Evolutionary conservation across 2,329 filamentous ascomycete genomes (phyloP).

Genomic region (Monilinia aucupariae): DNA sequence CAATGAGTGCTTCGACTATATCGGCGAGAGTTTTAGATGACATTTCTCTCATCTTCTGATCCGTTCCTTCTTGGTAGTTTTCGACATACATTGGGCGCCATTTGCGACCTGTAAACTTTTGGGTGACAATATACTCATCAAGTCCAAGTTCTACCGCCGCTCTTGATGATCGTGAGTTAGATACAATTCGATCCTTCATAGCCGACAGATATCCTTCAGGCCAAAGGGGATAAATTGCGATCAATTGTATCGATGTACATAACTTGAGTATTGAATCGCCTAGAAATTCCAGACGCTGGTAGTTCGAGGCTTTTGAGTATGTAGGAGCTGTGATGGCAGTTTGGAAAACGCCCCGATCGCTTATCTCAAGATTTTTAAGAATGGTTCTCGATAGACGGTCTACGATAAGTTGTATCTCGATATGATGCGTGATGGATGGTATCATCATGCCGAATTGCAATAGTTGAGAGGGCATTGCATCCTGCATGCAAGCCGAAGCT

Average conservation of each 20-base stretch:
- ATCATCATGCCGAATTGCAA: constrained; percentile 55
- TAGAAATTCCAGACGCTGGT: constrained; percentile 80
- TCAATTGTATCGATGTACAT: constrained; percentile 60
- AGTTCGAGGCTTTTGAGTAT: constrained; percentile 58
- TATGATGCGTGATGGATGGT: constrained; percentile 65
- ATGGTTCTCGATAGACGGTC: constrained; percentile 51
- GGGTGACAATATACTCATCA: constrained; percentile 66
- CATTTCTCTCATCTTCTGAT: constrained; percentile 37
- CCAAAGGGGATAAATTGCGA: constrained; percentile 53
- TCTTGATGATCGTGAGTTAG: constrained; percentile 66
- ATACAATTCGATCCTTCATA: constrained; percentile 64
- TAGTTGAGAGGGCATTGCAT: constrained; percentile 40
- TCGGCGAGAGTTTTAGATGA: constrained; percentile 82
- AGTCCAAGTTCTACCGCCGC: constrained; percentile 60
- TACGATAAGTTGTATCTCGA: constrained; percentile 61
- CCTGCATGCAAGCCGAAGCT: constrained; percentile 44
- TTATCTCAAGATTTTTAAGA: constrained; percentile 49
- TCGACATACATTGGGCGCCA: constrained; percentile 64
- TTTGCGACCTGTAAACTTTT: constrained; percentile 60
- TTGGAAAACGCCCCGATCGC: constrained; percentile 50
- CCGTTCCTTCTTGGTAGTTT: constrained; percentile 35
- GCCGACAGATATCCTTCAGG: constrained; percentile 71
- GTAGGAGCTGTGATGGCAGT: constrained; percentile 65
- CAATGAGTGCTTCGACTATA: constrained; percentile 79
- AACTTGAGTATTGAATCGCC: constrained; percentile 82